phyloP scores from a whole-genome alignment of 257 asterid species.

The Solanum ossicruentum region DNA sequence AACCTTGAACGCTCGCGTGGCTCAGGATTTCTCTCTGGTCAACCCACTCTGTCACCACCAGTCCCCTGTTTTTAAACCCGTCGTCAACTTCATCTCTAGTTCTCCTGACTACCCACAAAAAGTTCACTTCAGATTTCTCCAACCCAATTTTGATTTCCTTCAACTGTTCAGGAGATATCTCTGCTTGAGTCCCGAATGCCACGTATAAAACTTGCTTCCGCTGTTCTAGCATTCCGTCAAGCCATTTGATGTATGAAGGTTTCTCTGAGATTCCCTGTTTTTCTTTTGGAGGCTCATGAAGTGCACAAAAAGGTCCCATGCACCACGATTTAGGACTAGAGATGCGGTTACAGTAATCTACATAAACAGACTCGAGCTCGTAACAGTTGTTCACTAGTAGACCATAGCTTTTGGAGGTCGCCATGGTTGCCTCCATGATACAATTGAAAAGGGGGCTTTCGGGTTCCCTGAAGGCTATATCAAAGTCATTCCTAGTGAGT shows the following conservation, averaged over 20 bases:
- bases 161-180: slow-evolving; percentile 27
- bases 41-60: slow-evolving; percentile 58
- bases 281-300: neutral
- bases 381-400: slow-evolving; percentile 36
- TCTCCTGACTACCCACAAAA: slow-evolving; percentile 48
- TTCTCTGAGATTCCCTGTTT: neutral
- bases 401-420: slow-evolving; percentile 38
- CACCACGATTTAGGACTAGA: slow-evolving; percentile 10
- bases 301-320: slow-evolving; percentile 55
- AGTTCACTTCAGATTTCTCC: slow-evolving; percentile 30
- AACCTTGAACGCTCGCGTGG: slow-evolving; percentile 39
- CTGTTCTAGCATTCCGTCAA: slow-evolving; percentile 21
- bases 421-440: no score
- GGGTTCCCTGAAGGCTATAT: slow-evolving; percentile 14
- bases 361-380: slow-evolving; percentile 36
- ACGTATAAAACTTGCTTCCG: slow-evolving; percentile 35
- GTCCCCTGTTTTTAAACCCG: slow-evolving; percentile 32
- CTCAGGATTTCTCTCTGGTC: slow-evolving; percentile 44
- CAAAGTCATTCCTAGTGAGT: slow-evolving; percentile 41
- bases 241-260: slow-evolving; percentile 46
- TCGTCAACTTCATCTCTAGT: neutral
- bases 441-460: slow-evolving; percentile 10
- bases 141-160: slow-evolving; percentile 37
- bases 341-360: neutral
- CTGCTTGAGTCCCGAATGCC: slow-evolving; percentile 75